Conservation (phyloP, 2,329 filamentous ascomycete species). For the Acephala macrosclerotiorum region DNA sequence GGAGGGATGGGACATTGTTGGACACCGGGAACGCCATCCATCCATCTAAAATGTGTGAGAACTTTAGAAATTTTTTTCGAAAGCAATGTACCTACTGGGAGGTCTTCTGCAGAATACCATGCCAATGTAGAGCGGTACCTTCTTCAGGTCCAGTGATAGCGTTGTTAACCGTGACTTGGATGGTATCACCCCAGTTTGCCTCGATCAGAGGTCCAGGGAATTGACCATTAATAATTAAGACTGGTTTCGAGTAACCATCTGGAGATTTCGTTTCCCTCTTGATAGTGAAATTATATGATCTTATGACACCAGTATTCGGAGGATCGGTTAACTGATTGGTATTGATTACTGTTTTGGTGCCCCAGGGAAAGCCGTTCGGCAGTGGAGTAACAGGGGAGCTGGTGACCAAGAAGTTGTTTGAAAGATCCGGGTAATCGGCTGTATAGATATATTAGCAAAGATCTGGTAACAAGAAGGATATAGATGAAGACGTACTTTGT, state of each 20-base stretch:
- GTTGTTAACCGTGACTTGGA: constrained; percentile 75
- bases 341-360: constrained; percentile 48
- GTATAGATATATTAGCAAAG: neutral
- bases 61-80: constrained; percentile 28
- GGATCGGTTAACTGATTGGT: constrained; percentile 42
- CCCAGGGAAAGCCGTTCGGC: constrained; percentile 61
- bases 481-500: neutral
- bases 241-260: constrained; percentile 56
- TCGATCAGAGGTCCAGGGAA: constrained; percentile 46
- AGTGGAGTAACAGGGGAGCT: constrained; percentile 43
- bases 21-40: constrained; percentile 54
- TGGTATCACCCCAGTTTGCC: constrained; percentile 48
- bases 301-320: constrained; percentile 43
- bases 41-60: constrained; percentile 32
- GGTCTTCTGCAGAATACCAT: constrained; percentile 56
- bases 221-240: constrained; percentile 51
- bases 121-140: constrained; percentile 50
- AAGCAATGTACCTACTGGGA: constrained; percentile 28
- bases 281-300: constrained; percentile 44
- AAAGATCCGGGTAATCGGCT: neutral
- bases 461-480: neutral
- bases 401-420: neutral
- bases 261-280: constrained; percentile 41
- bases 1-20: constrained; percentile 72
- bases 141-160: constrained; percentile 56